Conservation (phyloP, 2,329 filamentous ascomycete species). For the Lecanicillium sp. region DNA sequence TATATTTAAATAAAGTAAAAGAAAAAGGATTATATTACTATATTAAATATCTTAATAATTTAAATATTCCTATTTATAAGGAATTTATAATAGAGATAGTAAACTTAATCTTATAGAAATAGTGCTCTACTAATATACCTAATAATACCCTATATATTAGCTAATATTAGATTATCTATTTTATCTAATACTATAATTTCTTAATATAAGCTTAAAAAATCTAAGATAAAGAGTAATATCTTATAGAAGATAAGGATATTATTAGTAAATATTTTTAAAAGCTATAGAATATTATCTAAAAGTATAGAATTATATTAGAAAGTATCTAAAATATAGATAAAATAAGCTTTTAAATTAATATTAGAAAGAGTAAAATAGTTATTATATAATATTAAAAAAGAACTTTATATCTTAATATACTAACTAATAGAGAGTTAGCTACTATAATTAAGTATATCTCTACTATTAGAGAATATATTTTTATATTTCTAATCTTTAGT, state of each 20-base stretch:
- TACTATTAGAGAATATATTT: not conserved
- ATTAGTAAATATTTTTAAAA: conserved; percentile 6
- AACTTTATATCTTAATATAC: not conserved
- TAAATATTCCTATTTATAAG: conserved; percentile 4
- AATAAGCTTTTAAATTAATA: conserved; percentile 9
- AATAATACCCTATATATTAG: not conserved
- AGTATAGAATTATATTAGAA: conserved; percentile 5
- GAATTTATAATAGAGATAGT: conserved; percentile 7
- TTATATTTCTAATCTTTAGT: conserved; percentile 6
- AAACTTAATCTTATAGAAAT: too few species aligned
- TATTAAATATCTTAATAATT: conserved; percentile 4
- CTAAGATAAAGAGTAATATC: conserved; percentile 3
- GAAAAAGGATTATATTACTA: conserved; percentile 6
- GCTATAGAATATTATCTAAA: conserved; percentile 2
- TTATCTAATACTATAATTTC: conserved; percentile 6
- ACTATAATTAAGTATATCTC: conserved; percentile 10
- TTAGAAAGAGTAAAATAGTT: conserved; percentile 3
- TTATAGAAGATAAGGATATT: conserved; percentile 1
- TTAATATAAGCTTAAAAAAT: conserved; percentile 4
- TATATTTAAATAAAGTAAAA: not conserved
- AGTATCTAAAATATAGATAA: conserved; percentile 11
- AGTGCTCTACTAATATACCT: conserved; percentile 1
- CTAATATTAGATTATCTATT: conserved; percentile 5
- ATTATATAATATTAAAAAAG: conserved; percentile 4
- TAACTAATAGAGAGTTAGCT: conserved; percentile 6